A percentile compares a stretch with the other conserved stretches of the same genome.
These are phyloP conservation scores for Parathielavia hyrcaniae DNA, from an alignment of 495 filamentous ascomycete species.

Conservation along the genomic window DNA sequence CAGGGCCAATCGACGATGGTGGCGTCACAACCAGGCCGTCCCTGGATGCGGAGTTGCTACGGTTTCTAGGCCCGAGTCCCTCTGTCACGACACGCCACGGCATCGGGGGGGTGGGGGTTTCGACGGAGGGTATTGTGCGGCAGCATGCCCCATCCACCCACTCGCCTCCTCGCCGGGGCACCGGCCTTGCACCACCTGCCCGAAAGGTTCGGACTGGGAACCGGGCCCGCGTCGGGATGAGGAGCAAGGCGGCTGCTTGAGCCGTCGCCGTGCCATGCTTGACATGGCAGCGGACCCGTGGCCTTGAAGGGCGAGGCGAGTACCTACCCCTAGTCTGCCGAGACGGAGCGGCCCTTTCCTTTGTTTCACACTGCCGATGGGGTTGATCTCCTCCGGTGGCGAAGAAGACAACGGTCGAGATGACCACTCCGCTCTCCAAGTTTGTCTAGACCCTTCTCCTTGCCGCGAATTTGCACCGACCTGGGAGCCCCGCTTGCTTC, in stretches of 20 bases:
- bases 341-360: slow-evolving; percentile 15
- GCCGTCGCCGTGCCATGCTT: neutral
- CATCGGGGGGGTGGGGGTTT: neutral
- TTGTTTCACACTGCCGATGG: neutral
- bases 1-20: neutral
- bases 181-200: neutral
- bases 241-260: neutral
- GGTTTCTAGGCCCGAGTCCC: neutral
- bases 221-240: neutral
- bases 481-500: neutral
- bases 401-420: neutral
- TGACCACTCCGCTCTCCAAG: neutral
- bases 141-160: neutral
- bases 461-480: neutral
- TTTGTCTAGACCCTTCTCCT: neutral
- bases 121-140: neutral
- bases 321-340: neutral
- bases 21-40: neutral
- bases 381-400: neutral
- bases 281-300: neutral
- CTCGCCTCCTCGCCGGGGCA: neutral
- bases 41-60: neutral
- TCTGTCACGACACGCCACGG: neutral
- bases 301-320: neutral
- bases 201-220: neutral